Evolutionary conservation across 768 basidiomycete species (phyloP), one percentile per base, ranked within the genome.

Genomic region (Leccinum longicurvipes): DNA sequence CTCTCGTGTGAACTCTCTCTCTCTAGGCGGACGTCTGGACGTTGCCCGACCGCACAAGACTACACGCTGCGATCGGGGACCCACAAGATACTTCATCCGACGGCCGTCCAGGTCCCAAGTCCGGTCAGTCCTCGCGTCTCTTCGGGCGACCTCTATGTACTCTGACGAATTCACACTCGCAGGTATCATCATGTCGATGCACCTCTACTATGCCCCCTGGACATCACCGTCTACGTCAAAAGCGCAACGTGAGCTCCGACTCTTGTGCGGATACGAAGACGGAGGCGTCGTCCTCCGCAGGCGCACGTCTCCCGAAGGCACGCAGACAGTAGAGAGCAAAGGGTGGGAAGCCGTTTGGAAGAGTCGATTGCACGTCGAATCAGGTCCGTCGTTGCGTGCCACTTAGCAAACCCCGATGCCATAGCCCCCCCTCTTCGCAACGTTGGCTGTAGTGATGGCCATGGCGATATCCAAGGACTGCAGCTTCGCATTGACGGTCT

Each of bases 111-210:
- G 76, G 76, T 49, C 78, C 77, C 39, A 79, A 82, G 44, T 81
- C 85, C 21, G 89, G 89, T 83, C 47, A 4, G 63, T 11, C 39
- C 4, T 19, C 8, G n/a, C n/a, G n/a, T n/a, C 34, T 36, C 34
- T 9, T 9, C 8, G 8, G 14, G 17, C 82, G 0, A 85, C 93
- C 1, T 83, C 87, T 7, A 73, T 69, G 21, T 78, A 80, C 57
- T 76, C 79, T 45, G 65, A 70, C 24, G 92, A 87, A 4, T 67
- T 93, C 55, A 86, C 90, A 34, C 15, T 25, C 23, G 24, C 42
- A 91, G 93, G 93, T 1, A 87, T 95, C 49, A 84, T 97, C 63
- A 99, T 98, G 96, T 83, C 89, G 0, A 68, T 94, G 58, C 86
- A 91, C 63, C 74, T 97, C 1, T 84, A 82, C 51, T 69, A 73